Percentiles rank a stretch among this genome's conserved stretches.
Evolutionary conservation across 2,329 filamentous ascomycete species (phyloP).

Genomic region (Fusarium ramigenum): DNA sequence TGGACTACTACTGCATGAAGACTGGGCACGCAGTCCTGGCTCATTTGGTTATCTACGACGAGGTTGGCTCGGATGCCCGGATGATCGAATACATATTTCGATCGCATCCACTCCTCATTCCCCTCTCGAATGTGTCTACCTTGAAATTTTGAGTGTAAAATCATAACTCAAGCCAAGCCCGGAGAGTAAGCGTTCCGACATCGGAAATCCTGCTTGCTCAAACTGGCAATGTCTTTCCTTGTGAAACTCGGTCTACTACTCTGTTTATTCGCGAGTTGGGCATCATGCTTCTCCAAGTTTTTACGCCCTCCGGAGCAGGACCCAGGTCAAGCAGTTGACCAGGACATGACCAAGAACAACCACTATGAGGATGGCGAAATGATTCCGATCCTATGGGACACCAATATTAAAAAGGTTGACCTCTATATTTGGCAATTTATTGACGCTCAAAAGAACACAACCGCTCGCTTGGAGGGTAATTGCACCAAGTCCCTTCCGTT

Average conservation of each 20-base stretch:
- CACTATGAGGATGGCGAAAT: not conserved
- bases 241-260: not conserved
- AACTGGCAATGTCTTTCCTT: not conserved
- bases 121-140: not conserved
- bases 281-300: not conserved
- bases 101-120: not conserved
- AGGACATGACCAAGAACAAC: not conserved
- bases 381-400: not conserved
- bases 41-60: not conserved
- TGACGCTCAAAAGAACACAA: not conserved
- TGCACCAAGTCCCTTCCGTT: accelerated
- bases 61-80: not conserved
- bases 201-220: not conserved
- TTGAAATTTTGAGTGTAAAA: not conserved
- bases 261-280: not conserved
- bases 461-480: not conserved
- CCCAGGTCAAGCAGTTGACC: not conserved
- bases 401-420: not conserved
- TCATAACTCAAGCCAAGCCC: not conserved
- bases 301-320: not conserved
- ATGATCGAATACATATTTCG: not conserved
- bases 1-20: not conserved
- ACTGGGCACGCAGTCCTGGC: not conserved
- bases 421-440: not conserved
- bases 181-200: not conserved